These are phyloP conservation scores for Graphilbum sp. DNA, from an alignment of 2,329 filamentous ascomycete genomes.

Conservation along the genomic window DNA sequence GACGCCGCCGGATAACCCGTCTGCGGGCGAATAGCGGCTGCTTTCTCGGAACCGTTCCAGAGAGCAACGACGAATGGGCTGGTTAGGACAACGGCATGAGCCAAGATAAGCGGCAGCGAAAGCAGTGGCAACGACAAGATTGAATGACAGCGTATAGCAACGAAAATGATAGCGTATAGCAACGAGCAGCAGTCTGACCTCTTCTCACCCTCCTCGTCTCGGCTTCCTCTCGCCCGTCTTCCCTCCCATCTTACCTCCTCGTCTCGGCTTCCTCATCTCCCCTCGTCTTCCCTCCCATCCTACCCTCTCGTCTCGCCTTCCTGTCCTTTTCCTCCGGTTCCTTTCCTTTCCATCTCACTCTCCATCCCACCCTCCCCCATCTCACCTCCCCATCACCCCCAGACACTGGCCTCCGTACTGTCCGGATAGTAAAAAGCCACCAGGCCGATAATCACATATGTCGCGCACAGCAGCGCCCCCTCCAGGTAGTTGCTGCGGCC, in stretches of 20 bases:
- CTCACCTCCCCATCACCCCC: neutral
- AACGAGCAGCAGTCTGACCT: too few species aligned
- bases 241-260: neutral
- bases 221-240: neutral
- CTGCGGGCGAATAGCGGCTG: too few species aligned
- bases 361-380: neutral
- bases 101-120: too few species aligned
- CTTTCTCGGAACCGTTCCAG: too few species aligned
- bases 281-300: neutral
- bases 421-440: conserved; percentile 52
- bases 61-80: too few species aligned
- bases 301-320: neutral
- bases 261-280: neutral
- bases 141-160: too few species aligned
- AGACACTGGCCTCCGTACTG: conserved; percentile 25
- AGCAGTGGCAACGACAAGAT: too few species aligned
- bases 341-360: neutral
- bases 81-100: too few species aligned
- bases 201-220: neutral
- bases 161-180: too few species aligned
- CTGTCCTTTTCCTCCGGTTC: neutral
- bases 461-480: conserved; percentile 50
- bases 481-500: conserved; percentile 79
- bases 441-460: conserved; percentile 51
- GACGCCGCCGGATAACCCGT: too few species aligned